Conservation (phyloP, 495 filamentous ascomycete genomes). For the Lasiosphaeria miniovina region DNA sequence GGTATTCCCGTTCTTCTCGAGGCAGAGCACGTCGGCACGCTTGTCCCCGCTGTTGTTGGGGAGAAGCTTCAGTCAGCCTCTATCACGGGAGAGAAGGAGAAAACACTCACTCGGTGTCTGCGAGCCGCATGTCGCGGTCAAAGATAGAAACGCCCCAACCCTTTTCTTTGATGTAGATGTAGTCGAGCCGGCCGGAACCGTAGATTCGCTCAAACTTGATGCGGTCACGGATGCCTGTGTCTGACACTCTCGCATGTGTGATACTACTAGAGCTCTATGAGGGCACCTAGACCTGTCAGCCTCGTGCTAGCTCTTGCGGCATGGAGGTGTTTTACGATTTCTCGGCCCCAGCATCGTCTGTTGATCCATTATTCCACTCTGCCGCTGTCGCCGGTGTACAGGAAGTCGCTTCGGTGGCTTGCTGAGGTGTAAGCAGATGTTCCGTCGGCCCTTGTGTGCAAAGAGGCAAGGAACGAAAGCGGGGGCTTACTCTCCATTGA, state of each 20-base stretch:
- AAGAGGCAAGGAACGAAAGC: no score
- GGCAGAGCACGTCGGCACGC: conserved; percentile 27
- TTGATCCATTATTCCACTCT: conserved; percentile 7
- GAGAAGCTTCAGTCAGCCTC: background rate
- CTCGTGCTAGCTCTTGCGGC: background rate
- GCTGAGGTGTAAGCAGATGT: no score
- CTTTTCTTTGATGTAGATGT: conserved; percentile 13
- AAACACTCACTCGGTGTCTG: conserved; percentile 31
- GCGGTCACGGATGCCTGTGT: background rate
- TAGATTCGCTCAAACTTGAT: conserved; percentile 27
- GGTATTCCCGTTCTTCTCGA: conserved; percentile 22
- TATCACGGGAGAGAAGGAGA: background rate
- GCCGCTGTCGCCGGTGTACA: conserved; percentile 11
- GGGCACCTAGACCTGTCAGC: background rate
- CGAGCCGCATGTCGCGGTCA: conserved; percentile 23
- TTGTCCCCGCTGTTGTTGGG: conserved; percentile 27
- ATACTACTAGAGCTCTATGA: background rate
- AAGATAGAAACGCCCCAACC: conserved; percentile 22
- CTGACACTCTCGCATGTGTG: background rate
- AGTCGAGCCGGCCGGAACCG: conserved; percentile 27
- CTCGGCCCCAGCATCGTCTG: background rate
- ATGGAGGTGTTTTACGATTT: background rate
- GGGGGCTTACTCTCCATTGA: no score
- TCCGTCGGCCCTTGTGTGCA: no score
- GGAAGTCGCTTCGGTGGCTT: conserved; percentile 5